Conservation (phyloP, 148 eudicot species). For the Cornus controversa region DNA sequence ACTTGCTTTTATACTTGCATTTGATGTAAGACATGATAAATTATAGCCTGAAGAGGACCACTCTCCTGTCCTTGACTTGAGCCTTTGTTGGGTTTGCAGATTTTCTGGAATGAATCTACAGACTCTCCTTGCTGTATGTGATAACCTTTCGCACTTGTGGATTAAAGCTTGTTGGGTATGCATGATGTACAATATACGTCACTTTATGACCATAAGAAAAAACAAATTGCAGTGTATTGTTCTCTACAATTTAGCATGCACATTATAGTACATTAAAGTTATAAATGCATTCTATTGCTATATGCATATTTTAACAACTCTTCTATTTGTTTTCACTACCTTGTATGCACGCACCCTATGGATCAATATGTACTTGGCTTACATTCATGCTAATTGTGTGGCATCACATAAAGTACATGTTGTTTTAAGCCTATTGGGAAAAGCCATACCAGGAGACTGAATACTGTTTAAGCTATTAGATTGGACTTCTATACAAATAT, state of each 20-base stretch:
- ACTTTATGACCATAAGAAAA: background rate
- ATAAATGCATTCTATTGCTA: background rate
- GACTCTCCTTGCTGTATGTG: slow-evolving; percentile 2
- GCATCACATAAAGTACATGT: background rate
- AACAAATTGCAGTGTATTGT: background rate
- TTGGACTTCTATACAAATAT: background rate
- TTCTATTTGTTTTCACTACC: background rate
- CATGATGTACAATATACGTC: slow-evolving; percentile 5
- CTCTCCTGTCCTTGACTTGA: slow-evolving; percentile 35
- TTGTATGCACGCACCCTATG: background rate
- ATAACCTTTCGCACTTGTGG: slow-evolving; percentile 8
- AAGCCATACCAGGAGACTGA: background rate
- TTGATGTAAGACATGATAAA: slow-evolving; percentile 35
- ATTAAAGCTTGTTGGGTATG: background rate
- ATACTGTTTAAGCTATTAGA: no score
- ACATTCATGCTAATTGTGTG: background rate
- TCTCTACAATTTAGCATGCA: slow-evolving; percentile 2
- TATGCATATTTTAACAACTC: background rate
- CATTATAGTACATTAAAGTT: background rate
- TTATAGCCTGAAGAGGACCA: slow-evolving; percentile 30
- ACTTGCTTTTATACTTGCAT: slow-evolving; percentile 54
- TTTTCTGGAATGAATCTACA: slow-evolving; percentile 30
- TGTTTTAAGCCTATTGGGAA: background rate
- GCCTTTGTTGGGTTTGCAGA: slow-evolving; percentile 25
- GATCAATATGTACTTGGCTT: background rate